Conservation (phyloP, 1,139 yeast genomes). For the Spencermartinsiella ligniputridi region DNA sequence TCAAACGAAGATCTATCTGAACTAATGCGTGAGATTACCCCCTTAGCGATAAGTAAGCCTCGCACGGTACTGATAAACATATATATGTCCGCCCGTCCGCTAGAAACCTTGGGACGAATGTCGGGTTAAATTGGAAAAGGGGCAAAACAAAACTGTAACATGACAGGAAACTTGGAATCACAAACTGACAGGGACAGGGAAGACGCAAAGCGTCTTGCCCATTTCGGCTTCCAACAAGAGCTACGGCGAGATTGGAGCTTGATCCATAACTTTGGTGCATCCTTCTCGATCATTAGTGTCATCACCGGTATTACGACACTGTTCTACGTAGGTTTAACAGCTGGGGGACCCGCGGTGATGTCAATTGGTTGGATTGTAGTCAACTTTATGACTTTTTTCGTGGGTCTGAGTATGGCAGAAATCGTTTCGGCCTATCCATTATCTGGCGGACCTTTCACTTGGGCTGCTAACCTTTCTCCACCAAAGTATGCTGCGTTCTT, state of each 20-base stretch:
- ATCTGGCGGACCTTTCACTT: slow-evolving; percentile 56
- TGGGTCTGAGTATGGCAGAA: slow-evolving; percentile 47
- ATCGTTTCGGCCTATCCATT: slow-evolving; percentile 61
- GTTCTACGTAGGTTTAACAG: slow-evolving; percentile 34
- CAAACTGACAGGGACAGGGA: background rate
- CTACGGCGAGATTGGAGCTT: slow-evolving; percentile 62
- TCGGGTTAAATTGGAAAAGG: too few relatives aligned
- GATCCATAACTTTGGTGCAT: slow-evolving; percentile 50
- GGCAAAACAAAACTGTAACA: too few relatives aligned
- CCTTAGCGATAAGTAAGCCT: too few relatives aligned
- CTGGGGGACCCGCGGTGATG: slow-evolving; percentile 58
- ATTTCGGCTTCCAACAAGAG: slow-evolving; percentile 68
- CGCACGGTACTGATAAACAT: too few relatives aligned
- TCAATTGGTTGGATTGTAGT: slow-evolving; percentile 61
- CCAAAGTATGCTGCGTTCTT: slow-evolving; percentile 38
- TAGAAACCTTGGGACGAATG: too few relatives aligned
- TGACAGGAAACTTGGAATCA: background rate
- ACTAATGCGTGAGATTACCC: too few relatives aligned
- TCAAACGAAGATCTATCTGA: too few relatives aligned
- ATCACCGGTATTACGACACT: slow-evolving; percentile 57
- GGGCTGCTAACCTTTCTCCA: slow-evolving; percentile 54
- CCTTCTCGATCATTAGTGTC: slow-evolving; percentile 68
- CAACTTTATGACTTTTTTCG: slow-evolving; percentile 17
- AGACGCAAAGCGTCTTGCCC: slow-evolving; percentile 4
- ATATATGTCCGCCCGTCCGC: too few relatives aligned